Evolutionary conservation across 2,329 filamentous ascomycete genomes (phyloP).

Genomic region (Elsinoe australis): DNA sequence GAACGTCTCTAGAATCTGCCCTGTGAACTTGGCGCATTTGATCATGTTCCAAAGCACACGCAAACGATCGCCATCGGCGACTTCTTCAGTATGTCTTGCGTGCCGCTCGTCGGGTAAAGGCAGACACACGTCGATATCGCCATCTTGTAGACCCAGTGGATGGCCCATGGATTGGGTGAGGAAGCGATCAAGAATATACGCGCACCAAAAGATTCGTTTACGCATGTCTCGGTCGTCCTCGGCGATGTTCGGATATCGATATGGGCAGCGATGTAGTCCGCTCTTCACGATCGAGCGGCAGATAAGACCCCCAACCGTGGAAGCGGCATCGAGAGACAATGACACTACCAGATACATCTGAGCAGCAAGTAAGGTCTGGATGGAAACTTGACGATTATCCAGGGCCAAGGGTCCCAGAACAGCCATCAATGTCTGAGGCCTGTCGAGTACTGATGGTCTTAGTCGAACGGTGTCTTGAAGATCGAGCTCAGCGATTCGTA

Average conservation of each 20-base stretch:
- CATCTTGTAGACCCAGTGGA: slow-evolving; percentile 32
- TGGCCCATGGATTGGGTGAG: slow-evolving; percentile 34
- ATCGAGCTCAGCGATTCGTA: slow-evolving; percentile 40
- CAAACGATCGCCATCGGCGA: no score
- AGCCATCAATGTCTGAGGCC: slow-evolving; percentile 33
- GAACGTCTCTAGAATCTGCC: slow-evolving; percentile 23
- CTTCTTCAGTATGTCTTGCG: slow-evolving; percentile 2
- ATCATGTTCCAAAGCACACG: slow-evolving; percentile 24
- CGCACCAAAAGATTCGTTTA: slow-evolving; percentile 38
- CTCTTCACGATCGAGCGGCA: slow-evolving; percentile 43
- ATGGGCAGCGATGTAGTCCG: slow-evolving; percentile 46
- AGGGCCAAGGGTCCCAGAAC: slow-evolving; percentile 35
- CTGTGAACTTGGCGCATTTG: slow-evolving; percentile 23
- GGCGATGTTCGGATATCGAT: slow-evolving; percentile 36
- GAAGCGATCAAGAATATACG: slow-evolving; percentile 35
- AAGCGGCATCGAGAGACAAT: slow-evolving; percentile 44
- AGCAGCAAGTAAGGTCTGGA: slow-evolving; percentile 44
- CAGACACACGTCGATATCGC: slow-evolving; percentile 35
- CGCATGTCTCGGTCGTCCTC: slow-evolving; percentile 30
- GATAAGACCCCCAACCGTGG: slow-evolving; percentile 42
- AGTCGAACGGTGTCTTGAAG: slow-evolving; percentile 31
- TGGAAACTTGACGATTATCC: slow-evolving; percentile 39
- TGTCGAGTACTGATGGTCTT: slow-evolving; percentile 21
- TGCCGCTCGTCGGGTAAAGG: slow-evolving; percentile 28
- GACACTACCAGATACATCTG: slow-evolving; percentile 44